Base-by-base conservation (phyloP, 2,329 filamentous ascomycete genomes). In the Fusarium sp. region DNA sequence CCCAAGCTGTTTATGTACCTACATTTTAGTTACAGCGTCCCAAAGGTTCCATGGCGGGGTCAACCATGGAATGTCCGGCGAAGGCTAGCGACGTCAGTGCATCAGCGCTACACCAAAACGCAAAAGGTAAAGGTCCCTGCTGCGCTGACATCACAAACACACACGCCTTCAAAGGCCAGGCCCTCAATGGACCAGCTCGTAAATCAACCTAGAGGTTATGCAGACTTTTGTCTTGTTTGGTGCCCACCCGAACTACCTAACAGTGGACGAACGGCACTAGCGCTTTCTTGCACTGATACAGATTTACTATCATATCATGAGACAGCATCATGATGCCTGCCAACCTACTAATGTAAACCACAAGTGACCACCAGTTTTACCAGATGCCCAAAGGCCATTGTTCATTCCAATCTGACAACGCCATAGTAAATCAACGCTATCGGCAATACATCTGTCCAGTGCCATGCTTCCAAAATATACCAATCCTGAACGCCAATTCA, bases 81-180 rank as follows among this genome's bases (percentile, higher is more conserved):
- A 60, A 70, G 54, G 65, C 68, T 70, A 78, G 63, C 75, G 64
- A 78, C 74, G 76, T 78, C 76, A 77, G 72, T 65, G 60, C 74
- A 62, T 68, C 60, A 74, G 64, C 68, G 66, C 73, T 75, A 67
- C 69, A 66, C 48, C 57, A 62, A 63, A 69, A 57, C 59, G 51
- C 55, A 60, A 65, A 38, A 54, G 57, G 54, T 55, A 59, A 58
- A 60, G 60, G 54, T 58, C 61, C 50, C 36, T 56, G 39, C 32
- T 59, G 39, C 64, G 56, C 64, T 76, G 68, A 76, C 73, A 75
- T 75, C 71, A 72, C 61, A 73, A 32, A n/a, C 59, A 62, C 41
- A 73, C 50, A 66, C 32, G 32, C 66, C 60, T 42, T 34, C 32
- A n/a, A 42, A 56, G 38, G 30, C 20, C 36, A 24, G 55, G 41